Evolutionary conservation across 495 filamentous ascomycete genomes (phyloP).

Genomic region (Penicillium malachiteum): DNA sequence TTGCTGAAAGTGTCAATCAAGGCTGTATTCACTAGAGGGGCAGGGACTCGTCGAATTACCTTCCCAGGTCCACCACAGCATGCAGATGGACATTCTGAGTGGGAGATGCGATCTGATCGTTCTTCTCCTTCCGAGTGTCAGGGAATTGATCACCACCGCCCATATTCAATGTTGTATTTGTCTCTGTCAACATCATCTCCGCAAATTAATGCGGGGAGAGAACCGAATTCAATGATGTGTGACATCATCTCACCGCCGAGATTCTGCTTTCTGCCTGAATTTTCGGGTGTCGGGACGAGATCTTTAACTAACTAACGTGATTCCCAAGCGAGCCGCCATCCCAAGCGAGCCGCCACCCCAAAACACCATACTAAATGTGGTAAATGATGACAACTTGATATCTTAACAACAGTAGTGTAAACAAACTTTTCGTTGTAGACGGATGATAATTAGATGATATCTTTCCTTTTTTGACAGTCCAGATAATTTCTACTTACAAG

Average conservation of each 20-base stretch:
- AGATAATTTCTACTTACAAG: too few species aligned
- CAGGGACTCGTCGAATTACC: conserved; percentile 10
- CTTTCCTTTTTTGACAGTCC: too few species aligned
- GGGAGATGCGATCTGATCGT: not conserved
- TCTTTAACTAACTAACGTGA: too few species aligned
- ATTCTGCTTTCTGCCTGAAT: not conserved
- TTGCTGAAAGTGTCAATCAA: conserved; percentile 59
- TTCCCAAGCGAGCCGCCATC: too few species aligned
- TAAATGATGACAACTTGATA: too few species aligned
- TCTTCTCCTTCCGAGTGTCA: not conserved
- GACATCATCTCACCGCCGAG: not conserved
- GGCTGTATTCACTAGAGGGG: not conserved
- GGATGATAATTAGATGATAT: too few species aligned
- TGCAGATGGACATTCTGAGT: conserved; percentile 15
- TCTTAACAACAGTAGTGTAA: too few species aligned
- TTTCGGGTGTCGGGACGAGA: too few species aligned
- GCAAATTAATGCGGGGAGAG: too few species aligned
- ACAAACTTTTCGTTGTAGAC: too few species aligned
- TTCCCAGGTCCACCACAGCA: conserved; percentile 34
- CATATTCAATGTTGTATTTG: not conserved
- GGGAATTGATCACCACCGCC: not conserved
- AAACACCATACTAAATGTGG: too few species aligned
- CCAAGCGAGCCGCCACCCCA: too few species aligned
- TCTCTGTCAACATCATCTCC: not conserved
- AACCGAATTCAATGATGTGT: not conserved